phyloP scores from a whole-genome alignment of 208 protist genomes.

The Lotmaria passim region DNA sequence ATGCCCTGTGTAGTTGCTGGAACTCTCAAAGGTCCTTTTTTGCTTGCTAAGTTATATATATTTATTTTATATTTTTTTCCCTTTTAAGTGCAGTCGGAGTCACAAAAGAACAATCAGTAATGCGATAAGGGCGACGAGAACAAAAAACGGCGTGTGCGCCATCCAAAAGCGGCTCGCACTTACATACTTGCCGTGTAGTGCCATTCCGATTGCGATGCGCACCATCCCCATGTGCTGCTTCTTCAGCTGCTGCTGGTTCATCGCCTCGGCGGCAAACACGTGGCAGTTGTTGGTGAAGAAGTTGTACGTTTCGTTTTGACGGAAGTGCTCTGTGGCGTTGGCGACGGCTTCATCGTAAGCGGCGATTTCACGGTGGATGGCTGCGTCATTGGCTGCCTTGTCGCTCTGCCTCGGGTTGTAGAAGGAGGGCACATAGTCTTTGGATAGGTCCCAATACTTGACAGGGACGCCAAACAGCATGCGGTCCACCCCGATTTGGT shows the following conservation, averaged over 20 bases:
- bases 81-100: not conserved
- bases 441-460: constrained; percentile 83
- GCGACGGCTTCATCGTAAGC: constrained; percentile 65
- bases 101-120: constrained; percentile 15
- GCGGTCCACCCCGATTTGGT: constrained; percentile 76
- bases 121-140: constrained; percentile 21
- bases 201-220: constrained; percentile 46
- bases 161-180: constrained; percentile 34
- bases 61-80: not conserved
- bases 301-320: constrained; percentile 77
- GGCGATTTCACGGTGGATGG: constrained; percentile 42
- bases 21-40: not conserved
- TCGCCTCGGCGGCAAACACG: constrained; percentile 60
- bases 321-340: constrained; percentile 55
- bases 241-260: constrained; percentile 46
- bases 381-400: constrained; percentile 14
- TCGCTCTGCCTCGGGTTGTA: constrained; percentile 35
- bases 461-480: constrained; percentile 90
- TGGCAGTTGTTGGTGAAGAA: constrained; percentile 94
- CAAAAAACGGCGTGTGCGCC: constrained; percentile 42
- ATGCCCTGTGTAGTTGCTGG: too few species aligned
- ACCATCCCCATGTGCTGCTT: constrained; percentile 58
- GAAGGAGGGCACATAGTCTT: constrained; percentile 61
- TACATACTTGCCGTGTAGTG: constrained; percentile 49
- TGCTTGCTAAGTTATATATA: not conserved